Conservation (phyloP, 1,139 yeast species). For the Kodamaea derodonti region DNA sequence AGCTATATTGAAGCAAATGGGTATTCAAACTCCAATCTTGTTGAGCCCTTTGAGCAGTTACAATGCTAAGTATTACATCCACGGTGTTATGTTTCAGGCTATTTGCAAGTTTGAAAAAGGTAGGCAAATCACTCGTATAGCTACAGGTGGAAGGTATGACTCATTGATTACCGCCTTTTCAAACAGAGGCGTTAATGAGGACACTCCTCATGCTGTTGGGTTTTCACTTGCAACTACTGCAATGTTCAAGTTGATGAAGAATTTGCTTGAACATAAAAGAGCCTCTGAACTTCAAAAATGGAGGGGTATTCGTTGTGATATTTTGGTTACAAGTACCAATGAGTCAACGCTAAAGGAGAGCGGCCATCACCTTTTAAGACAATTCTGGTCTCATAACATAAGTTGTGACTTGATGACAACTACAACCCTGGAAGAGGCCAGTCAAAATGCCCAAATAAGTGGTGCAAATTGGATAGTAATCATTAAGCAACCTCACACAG, state of each 20-base stretch:
- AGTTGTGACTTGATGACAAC: conserved; percentile 62
- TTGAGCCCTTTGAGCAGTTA: conserved; percentile 79
- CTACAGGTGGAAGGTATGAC: conserved; percentile 94
- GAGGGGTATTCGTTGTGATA: conserved; percentile 63
- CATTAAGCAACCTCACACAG: conserved; percentile 54
- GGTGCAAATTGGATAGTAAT: conserved; percentile 74
- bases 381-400: conserved; percentile 68
- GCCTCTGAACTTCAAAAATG: conserved; percentile 15
- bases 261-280: conserved; percentile 18
- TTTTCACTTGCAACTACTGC: conserved; percentile 55
- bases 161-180: conserved; percentile 60
- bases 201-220: conserved; percentile 68
- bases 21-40: conserved; percentile 30
- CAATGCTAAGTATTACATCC: conserved; percentile 70
- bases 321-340: conserved; percentile 65
- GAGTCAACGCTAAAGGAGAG: conserved; percentile 49
- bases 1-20: conserved; percentile 51
- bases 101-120: conserved; percentile 54
- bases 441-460: conserved; percentile 59
- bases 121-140: conserved; percentile 47
- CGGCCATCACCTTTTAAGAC: conserved; percentile 59
- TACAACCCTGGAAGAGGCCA: conserved; percentile 61
- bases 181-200: conserved; percentile 25
- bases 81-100: conserved; percentile 87
- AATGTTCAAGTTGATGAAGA: conserved; percentile 42